Base-by-base conservation (phyloP, 805 yeast species). In the Ogataea sp. region DNA sequence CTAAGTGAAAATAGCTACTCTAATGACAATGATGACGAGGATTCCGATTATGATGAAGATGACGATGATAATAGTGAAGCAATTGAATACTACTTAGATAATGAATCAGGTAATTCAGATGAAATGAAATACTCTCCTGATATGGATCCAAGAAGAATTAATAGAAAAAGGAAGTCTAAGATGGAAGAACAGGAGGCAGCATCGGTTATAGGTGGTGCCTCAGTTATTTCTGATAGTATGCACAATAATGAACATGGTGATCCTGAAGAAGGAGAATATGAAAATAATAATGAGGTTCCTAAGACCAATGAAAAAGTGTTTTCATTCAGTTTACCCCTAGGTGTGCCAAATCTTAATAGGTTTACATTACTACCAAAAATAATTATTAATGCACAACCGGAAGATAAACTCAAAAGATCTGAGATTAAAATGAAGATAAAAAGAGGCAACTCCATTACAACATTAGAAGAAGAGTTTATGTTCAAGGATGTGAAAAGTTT, bases 381-480 rank as follows among this genome's bases (percentile, higher is more conserved):
- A 4, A 14, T 24, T 13, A 15, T 20, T 14, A 30, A 37, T 3
- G 51, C 41, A 13, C 41, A 45, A 13, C 50, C 48, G 25, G 51
- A 57, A 18, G 52, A 58, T 17, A 58, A 51, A 29, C 43, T 44
- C 15, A 52, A 51, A 32, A 46, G 54, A 29, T 56, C 62, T 27
- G 65, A 60, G 18, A 58, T 73, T 30, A 50, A 65, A 23, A 48
- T 64, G 27, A 70, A 66, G 46, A 50, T 76, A 27, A 62, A 65
- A 37, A 65, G 82, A 28, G 81, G 75, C 41, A 75, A 75, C 43
- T 68, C 81, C 0, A 68, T 80, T 23, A 62, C 72, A 32, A 80
- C 87, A 0, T 29, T 72, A 4, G 85, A 82, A 40, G 95, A 86
- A 47, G 78, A 78, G 1, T 56, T 64, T 11, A 61, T 74, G 25